Conservation (phyloP, 805 yeast species). For the Schizosaccharomyces cryophilus region DNA sequence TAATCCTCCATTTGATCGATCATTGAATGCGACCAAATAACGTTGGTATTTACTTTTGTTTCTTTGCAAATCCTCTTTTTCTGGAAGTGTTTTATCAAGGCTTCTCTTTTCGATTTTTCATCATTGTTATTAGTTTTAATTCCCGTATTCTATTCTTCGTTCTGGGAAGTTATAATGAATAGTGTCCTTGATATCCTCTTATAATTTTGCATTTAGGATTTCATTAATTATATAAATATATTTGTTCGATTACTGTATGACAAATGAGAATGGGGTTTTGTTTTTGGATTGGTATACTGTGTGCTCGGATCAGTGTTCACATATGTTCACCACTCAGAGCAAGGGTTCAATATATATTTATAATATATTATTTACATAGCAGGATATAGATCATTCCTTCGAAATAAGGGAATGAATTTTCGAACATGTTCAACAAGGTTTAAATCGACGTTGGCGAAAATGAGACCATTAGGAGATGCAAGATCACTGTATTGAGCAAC, state of each 20-base stretch:
- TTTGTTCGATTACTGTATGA: no score
- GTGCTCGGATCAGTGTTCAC: no score
- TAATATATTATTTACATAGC: neutral
- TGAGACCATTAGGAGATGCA: neutral
- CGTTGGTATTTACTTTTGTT: no score
- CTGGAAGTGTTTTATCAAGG: neutral
- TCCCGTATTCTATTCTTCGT: neutral
- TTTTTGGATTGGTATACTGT: no score
- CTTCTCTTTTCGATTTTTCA: neutral
- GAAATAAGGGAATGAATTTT: neutral
- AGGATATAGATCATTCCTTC: constrained; percentile 1
- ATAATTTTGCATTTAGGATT: neutral
- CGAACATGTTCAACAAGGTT: neutral
- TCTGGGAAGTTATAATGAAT: neutral
- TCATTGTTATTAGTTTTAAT: neutral
- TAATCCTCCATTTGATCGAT: no score
- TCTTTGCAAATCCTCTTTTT: no score
- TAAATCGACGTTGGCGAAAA: neutral
- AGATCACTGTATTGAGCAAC: constrained; percentile 1
- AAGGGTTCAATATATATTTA: no score
- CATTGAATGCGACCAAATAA: no score
- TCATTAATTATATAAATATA: no score
- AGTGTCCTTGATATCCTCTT: neutral
- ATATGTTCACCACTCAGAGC: no score
- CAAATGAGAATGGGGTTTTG: no score